Conservation (phyloP, 257 asterid genomes). For the Salvia splendens region DNA sequence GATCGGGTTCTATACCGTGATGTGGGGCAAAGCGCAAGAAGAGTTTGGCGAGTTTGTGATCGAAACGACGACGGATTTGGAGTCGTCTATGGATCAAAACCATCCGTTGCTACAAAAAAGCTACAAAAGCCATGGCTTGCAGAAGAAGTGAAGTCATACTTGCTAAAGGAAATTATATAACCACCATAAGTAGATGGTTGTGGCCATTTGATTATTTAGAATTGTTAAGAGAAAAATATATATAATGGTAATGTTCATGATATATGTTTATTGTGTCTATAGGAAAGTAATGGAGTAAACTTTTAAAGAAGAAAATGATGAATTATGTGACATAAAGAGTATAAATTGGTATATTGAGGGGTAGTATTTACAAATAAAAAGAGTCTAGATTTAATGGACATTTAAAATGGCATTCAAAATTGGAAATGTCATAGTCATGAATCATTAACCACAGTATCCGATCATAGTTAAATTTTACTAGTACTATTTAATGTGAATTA, state of each 20-base stretch:
- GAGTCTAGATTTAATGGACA: too few species aligned
- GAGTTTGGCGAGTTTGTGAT: slow-evolving; percentile 20
- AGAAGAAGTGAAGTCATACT: not conserved
- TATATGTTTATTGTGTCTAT: too few species aligned
- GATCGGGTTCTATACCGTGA: slow-evolving; percentile 37
- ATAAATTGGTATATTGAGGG: too few species aligned
- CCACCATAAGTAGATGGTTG: not conserved
- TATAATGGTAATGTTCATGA: too few species aligned
- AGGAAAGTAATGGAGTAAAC: too few species aligned
- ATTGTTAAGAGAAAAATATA: not conserved
- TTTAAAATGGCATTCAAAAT: too few species aligned
- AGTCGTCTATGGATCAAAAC: slow-evolving; percentile 47
- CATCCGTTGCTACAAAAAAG: slow-evolving; percentile 55
- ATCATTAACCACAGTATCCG: not conserved
- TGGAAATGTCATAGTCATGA: not conserved
- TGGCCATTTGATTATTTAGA: not conserved
- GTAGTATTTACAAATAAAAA: too few species aligned
- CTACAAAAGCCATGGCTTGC: slow-evolving; percentile 32
- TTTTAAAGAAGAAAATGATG: too few species aligned
- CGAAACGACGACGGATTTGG: slow-evolving; percentile 42
- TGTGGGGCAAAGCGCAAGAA: slow-evolving; percentile 43
- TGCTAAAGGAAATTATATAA: slow-evolving; percentile 2
- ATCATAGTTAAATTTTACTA: too few species aligned
- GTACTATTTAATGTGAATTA: not conserved
- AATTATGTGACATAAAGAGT: too few species aligned